Evolutionary conservation across 441 rosid genomes (phyloP), one percentile per base, ranked within the genome.

Genomic region (Adansonia madagascariensis): DNA sequence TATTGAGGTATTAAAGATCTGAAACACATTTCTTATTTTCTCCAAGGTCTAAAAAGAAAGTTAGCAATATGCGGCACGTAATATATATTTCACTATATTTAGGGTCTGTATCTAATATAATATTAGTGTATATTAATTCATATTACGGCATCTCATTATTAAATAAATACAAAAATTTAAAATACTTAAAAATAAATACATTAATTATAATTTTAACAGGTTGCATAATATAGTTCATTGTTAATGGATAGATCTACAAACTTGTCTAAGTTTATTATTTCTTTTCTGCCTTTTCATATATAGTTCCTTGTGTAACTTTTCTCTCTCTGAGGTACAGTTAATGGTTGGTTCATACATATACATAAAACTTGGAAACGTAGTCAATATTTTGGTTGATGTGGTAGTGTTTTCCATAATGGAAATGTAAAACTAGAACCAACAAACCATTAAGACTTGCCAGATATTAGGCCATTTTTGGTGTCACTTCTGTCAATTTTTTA

Each of bases 401-500:
- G 86, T 88, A 91, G 73, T 49, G 60, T 77, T 61, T 77, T 84
- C 75, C 81, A 74, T 63, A 73, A 74, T 75, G 82, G 78, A 82
- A 81, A 79, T 77, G 80, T 68, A 15, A 76, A 59, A 59, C 67
- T 76, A 52, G 88, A 82, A 49, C 77, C 64, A 69, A 65, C 77
- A 22, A 70, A 79, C 49, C 8, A 53, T 64, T 77, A 79, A 77
- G 84, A 77, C 11, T 31, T 79, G 70, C 71, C 78, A 44, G 87
- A 87, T 61, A 44, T 31, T 74, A 55, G 55, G 71, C 59, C 71
- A 18, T 74, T 46, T 60, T 70, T 55, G 17, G 74, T 31, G 53
- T 83, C 81, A 10, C 61, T 78, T 27, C 72, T 61, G 43, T 84
- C 91, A 3, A 57, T 78, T 50, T 85, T 89, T 83, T 83, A 88